Base-by-base conservation (phyloP, 1,139 yeast genomes). In the Magnusiomyces tetraspermus region DNA sequence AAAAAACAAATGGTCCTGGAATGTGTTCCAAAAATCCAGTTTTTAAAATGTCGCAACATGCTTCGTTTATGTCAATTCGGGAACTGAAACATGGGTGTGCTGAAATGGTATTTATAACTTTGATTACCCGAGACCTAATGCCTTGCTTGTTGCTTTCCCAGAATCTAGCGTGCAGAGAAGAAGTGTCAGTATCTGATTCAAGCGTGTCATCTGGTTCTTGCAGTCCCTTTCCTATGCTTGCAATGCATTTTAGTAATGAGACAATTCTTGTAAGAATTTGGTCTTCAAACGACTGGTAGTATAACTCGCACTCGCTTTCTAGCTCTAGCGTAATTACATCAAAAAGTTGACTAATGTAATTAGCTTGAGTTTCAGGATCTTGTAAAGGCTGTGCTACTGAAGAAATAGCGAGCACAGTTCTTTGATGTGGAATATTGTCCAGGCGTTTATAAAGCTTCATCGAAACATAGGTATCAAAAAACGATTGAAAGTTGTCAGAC, bases 181-280 rank as follows among this genome's bases (percentile, higher is more conserved):
- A 40, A 8, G 52, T 53, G 22, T 53, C 57, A 21, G 48, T 52
- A 5, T 55, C 30, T 3, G 53, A 48, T 8, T 72, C 74, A 63
- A 56, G 59, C 57, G 45, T 58, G 49, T 63, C 71, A 58, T 65
- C 67, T 1, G 68, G 64, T 31, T 62, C 56, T 47, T 65, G 68
- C 59, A 84, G 68, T 0, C 90, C 88, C 54, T 80, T 82, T 0
- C 89, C 92, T 15, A 86, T 69, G 53, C 83, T 86, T 21, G 75
- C 74, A 0, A 87, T 66, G 63, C 89, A 85, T 10, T 77, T 70
- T 30, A 85, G 68, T 47, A 86, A 66, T 37, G 88, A 80, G 3
- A 73, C 56, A 11, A 57, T 47, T 24, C 51, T 33, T 53, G 30
- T 13, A 55, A 54, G n/a, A 37, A 42, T 10, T 48, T 57, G 21